Conservation (phyloP, 2,329 filamentous ascomycete genomes). For the Grosmannia huntii region DNA sequence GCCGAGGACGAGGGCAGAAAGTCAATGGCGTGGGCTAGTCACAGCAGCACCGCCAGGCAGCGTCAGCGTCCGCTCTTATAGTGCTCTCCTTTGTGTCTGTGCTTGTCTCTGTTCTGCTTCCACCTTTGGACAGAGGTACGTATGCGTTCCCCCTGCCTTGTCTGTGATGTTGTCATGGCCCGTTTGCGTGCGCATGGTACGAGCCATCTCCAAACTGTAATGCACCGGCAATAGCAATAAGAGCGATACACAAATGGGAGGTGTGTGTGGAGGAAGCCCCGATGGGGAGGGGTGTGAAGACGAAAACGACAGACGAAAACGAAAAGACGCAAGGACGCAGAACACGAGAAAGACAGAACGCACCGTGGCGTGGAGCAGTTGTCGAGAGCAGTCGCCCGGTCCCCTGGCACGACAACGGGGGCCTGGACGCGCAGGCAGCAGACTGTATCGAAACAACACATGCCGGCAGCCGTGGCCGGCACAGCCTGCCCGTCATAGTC, state of each 20-base stretch:
- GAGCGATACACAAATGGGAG: not conserved
- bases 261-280: not conserved
- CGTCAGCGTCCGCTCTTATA: conserved; percentile 1
- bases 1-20: conserved; percentile 39
- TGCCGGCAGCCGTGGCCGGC: not conserved
- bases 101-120: not conserved
- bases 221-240: not conserved
- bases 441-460: not conserved
- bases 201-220: not conserved
- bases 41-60: not conserved
- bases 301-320: not conserved
- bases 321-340: too few species aligned
- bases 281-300: not conserved
- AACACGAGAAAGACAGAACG: not conserved
- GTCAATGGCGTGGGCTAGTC: conserved; percentile 21
- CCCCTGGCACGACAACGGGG: conserved; percentile 1
- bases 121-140: not conserved
- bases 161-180: not conserved
- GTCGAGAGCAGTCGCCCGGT: conserved; percentile 8
- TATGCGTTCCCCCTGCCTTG: not conserved
- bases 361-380: conserved; percentile 9
- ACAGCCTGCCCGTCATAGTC: not conserved
- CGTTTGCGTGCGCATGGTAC: not conserved
- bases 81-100: not conserved
- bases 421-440: not conserved